Evolutionary conservation across 371 early-diverging fungal species (phyloP), one percentile per base, ranked within the genome.

Genomic region (Mortierella sp.): DNA sequence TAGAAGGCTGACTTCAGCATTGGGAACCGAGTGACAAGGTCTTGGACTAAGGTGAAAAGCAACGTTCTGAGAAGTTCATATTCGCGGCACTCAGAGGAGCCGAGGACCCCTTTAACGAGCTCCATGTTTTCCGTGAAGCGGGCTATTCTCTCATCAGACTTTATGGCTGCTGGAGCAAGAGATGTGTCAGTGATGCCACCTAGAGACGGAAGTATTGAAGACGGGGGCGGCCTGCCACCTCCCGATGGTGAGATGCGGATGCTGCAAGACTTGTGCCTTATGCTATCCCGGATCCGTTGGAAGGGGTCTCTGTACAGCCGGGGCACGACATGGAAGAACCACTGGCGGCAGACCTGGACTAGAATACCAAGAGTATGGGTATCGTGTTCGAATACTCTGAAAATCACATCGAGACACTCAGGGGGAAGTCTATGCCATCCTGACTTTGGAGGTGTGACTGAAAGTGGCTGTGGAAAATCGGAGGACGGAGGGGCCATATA

Each of bases 291-390:
- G 37, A 72, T 26, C 27, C 60, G 48, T 48, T 60, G 47, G 42
- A 64, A 69, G 0, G 76, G 69, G 34, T 75, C 57, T 4, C 39
- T 14, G 51, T 69, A 75, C 26, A 75, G 58, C 4, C 23, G n/a
- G 2, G 69, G 61, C 14, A 56, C 60, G 37, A 34, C 60, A 12
- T 68, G 28, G 47, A 64, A 69, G 47, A 75, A 69, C 21, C 54
- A 60, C 17, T 51, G 64, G 14, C 65, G 59, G 47, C 57, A 57
- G 47, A 75, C 69, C 32, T 52, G 69, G 12, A 64, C 43, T 14
- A 75, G 44, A 1, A 60, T 14, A 15, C 47, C 52, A 6, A 75
- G 58, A 6, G 61, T 27, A 8, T 14, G 6, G 4, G 61, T 64
- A 24, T 75, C 54, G 17, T 56, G n/a, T 9, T 60, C 58, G 2